A percentile compares a stretch with the other conserved stretches of the same genome.
These are phyloP conservation scores for Aspergillus udagawae DNA, from an alignment of 2,329 filamentous ascomycete genomes.

Conservation along the genomic window DNA sequence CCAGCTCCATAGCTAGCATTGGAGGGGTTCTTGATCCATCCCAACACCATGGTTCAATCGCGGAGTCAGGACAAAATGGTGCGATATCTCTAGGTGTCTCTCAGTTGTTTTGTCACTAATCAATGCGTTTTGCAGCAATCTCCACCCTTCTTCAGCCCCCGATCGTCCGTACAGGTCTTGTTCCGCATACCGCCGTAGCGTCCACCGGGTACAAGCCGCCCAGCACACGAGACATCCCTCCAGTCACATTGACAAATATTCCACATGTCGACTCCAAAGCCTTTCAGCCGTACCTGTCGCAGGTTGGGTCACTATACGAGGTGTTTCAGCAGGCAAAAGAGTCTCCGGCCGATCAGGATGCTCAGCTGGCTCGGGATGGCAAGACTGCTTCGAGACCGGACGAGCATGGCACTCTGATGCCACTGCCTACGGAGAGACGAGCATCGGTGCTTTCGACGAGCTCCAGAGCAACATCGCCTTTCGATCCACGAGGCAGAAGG, in stretches of 20 bases:
- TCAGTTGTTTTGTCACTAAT: neutral
- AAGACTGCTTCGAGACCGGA: slow-evolving; percentile 44
- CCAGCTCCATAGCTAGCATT: slow-evolving; percentile 83
- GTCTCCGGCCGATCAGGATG: slow-evolving; percentile 61
- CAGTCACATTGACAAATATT: slow-evolving; percentile 86
- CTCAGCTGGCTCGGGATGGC: slow-evolving; percentile 44
- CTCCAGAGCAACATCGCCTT: slow-evolving; percentile 44
- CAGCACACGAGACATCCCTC: slow-evolving; percentile 84
- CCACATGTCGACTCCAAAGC: slow-evolving; percentile 72
- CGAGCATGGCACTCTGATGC: slow-evolving; percentile 47
- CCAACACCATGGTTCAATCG: slow-evolving; percentile 55
- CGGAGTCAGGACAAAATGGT: slow-evolving; percentile 83
- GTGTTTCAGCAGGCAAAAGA: slow-evolving; percentile 81
- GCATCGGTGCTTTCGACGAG: slow-evolving; percentile 40
- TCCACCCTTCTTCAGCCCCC: slow-evolving; percentile 89
- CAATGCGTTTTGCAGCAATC: slow-evolving; percentile 58
- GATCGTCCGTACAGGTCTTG: slow-evolving; percentile 80
- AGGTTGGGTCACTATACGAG: slow-evolving; percentile 84
- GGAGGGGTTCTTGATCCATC: slow-evolving; percentile 76
- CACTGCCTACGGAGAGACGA: slow-evolving; percentile 41
- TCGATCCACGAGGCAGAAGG: slow-evolving; percentile 46
- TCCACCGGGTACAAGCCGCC: slow-evolving; percentile 76
- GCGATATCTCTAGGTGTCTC: neutral
- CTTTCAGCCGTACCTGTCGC: slow-evolving; percentile 78
- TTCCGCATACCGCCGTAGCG: slow-evolving; percentile 67